Evolutionary conservation across 2,329 filamentous ascomycete species (phyloP).

Genomic region (Aspergillus carbonarius): DNA sequence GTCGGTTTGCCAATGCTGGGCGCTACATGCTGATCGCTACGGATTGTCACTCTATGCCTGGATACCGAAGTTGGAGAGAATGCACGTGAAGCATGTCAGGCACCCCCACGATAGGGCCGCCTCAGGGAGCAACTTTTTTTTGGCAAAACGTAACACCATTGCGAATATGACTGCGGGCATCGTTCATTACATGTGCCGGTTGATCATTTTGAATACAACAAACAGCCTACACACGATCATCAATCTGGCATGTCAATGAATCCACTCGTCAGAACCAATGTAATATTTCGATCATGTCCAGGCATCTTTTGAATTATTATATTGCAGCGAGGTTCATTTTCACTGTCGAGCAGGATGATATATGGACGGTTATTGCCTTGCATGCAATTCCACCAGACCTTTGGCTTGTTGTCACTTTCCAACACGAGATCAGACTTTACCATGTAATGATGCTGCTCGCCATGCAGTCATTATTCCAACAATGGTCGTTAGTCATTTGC

Average conservation of each 20-base stretch:
- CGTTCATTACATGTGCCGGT: constrained; percentile 15
- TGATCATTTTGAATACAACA: constrained; percentile 38
- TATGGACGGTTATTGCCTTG: constrained; percentile 27
- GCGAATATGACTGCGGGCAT: constrained; percentile 8
- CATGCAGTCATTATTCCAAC: constrained; percentile 15
- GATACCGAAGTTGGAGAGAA: constrained; percentile 46
- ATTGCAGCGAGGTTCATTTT: constrained; percentile 58
- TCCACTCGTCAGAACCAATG: constrained; percentile 60
- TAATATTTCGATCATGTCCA: constrained; percentile 18
- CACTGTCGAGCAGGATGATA: constrained; percentile 34
- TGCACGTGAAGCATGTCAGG: constrained; percentile 52
- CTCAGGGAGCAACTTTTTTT: constrained; percentile 50
- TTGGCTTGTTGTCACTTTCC: constrained; percentile 42
- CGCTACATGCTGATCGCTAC: constrained; percentile 61
- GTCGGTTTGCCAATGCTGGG: constrained; percentile 57
- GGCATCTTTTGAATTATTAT: constrained; percentile 24
- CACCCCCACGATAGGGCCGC: constrained; percentile 43
- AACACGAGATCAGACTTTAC: constrained; percentile 25
- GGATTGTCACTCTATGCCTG: constrained; percentile 54
- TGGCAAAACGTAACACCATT: background rate
- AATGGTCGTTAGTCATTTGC: constrained; percentile 23
- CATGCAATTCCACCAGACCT: constrained; percentile 23
- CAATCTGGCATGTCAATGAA: constrained; percentile 24
- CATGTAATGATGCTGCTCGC: constrained; percentile 17
- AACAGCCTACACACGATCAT: constrained; percentile 49